These are phyloP conservation scores for Madurella mycetomatis DNA, from an alignment of 2,329 filamentous ascomycete species.

Conservation along the genomic window DNA sequence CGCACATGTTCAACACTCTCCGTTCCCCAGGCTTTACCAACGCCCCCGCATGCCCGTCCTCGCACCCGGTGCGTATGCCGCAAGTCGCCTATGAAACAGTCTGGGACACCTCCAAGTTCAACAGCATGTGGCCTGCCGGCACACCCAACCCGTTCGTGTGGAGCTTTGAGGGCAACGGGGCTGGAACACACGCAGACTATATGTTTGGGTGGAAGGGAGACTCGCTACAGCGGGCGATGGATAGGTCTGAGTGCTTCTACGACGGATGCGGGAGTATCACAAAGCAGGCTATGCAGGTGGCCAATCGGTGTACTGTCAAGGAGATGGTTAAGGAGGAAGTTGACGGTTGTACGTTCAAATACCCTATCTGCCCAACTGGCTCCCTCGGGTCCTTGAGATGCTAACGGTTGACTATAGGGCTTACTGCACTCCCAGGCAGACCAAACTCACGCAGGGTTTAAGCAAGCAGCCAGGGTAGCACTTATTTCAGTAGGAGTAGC, in stretches of 20 bases:
- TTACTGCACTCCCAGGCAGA: no score
- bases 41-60: constrained; percentile 27
- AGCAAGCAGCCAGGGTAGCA: no score
- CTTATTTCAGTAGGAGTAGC: no score
- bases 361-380: no score
- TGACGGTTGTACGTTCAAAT: neutral
- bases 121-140: constrained; percentile 29
- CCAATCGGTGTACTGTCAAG: neutral
- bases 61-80: constrained; percentile 34
- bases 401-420: no score
- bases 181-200: constrained; percentile 29
- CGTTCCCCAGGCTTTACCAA: constrained; percentile 22
- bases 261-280: constrained; percentile 5
- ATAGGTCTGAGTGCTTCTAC: constrained; percentile 32
- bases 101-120: constrained; percentile 32
- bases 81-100: constrained; percentile 37
- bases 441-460: no score
- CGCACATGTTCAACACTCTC: constrained; percentile 29
- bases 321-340: neutral
- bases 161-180: constrained; percentile 25
- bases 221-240: constrained; percentile 29
- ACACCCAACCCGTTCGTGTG: constrained; percentile 26
- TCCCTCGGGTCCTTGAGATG: no score
- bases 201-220: constrained; percentile 32
- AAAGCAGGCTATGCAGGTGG: neutral